A percentile compares a stretch with the other conserved stretches of the same genome.
Conservation (phyloP, 352 stramenopile species). For the Globisporangium orthogonon region DNA sequence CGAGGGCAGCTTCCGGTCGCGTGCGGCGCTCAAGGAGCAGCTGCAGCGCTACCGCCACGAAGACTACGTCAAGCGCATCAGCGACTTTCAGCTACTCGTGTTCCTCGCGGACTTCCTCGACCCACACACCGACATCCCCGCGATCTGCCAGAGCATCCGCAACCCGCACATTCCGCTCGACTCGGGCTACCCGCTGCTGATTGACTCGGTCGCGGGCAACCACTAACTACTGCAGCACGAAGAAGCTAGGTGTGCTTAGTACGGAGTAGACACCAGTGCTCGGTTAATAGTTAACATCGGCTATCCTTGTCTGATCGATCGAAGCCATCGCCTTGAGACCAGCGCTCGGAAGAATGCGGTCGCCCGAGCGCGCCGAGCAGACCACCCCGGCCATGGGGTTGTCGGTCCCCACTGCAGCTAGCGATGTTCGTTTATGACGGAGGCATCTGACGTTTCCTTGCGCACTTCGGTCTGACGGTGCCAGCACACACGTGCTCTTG, state of each 20-base stretch:
- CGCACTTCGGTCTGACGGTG: background rate
- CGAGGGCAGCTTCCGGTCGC: constrained; percentile 71
- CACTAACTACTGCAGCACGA: constrained; percentile 18
- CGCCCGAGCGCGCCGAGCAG: background rate
- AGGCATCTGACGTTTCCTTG: too few relatives aligned
- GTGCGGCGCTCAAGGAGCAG: constrained; percentile 91
- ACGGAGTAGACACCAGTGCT: too few relatives aligned
- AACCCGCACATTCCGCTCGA: constrained; percentile 88
- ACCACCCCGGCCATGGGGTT: background rate
- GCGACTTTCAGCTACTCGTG: constrained; percentile 95
- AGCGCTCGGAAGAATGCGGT: background rate
- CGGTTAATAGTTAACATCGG: too few relatives aligned
- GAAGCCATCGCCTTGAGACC: too few relatives aligned
- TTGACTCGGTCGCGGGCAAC: constrained; percentile 90
- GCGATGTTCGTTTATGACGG: background rate
- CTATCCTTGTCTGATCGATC: too few relatives aligned
- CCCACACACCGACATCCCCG: constrained; percentile 86
- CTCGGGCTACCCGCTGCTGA: constrained; percentile 94
- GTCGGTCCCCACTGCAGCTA: background rate
- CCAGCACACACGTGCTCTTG: background rate
- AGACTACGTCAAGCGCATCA: constrained; percentile 87
- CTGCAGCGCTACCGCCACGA: constrained; percentile 65
- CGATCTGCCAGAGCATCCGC: constrained; percentile 90
- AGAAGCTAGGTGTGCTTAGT: too few relatives aligned
- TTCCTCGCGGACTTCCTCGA: constrained; percentile 94